Evolutionary conservation across 2,329 filamentous ascomycete species (phyloP).

Genomic region (Beauveria sp.): DNA sequence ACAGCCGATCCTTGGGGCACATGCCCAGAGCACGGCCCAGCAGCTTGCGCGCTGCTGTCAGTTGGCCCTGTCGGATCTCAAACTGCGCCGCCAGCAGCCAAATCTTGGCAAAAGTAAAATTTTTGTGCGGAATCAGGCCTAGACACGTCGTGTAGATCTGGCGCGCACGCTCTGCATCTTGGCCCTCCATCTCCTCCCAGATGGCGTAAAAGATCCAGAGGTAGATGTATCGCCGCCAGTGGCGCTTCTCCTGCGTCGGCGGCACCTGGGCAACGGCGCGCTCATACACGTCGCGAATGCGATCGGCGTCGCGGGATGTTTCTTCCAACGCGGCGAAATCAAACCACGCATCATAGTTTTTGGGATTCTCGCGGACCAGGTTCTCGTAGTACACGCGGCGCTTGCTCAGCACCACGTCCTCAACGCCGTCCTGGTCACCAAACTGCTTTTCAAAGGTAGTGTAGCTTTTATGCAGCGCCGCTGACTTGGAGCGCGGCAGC

Average conservation of each 20-base stretch:
- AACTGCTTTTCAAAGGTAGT: constrained; percentile 98
- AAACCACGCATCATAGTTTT: constrained; percentile 97
- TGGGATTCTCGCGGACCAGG: constrained; percentile 84
- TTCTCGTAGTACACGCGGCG: constrained; percentile 90
- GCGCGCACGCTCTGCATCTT: constrained; percentile 68
- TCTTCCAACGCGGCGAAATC: constrained; percentile 91
- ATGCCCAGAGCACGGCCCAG: constrained; percentile 85
- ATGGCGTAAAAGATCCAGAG: constrained; percentile 96
- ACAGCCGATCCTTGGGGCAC: constrained; percentile 93
- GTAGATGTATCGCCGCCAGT: constrained; percentile 96
- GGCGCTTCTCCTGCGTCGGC: constrained; percentile 89
- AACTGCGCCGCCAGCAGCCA: constrained; percentile 94
- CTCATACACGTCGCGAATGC: constrained; percentile 89
- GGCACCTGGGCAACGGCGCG: constrained; percentile 91
- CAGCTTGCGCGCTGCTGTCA: constrained; percentile 76
- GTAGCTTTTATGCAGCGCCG: constrained; percentile 82
- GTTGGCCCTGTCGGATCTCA: constrained; percentile 78
- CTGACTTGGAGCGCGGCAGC: constrained; percentile 78
- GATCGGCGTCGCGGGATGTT: constrained; percentile 69
- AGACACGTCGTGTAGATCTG: constrained; percentile 90
- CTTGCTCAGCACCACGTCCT: constrained; percentile 93
- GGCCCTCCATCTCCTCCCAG: constrained; percentile 84
- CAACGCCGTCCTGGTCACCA: constrained; percentile 84
- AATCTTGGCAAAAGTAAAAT: constrained; percentile 94
- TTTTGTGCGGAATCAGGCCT: constrained; percentile 84